Conservation (phyloP, 768 basidiomycete genomes). For the Pleurotus ostreatus region DNA sequence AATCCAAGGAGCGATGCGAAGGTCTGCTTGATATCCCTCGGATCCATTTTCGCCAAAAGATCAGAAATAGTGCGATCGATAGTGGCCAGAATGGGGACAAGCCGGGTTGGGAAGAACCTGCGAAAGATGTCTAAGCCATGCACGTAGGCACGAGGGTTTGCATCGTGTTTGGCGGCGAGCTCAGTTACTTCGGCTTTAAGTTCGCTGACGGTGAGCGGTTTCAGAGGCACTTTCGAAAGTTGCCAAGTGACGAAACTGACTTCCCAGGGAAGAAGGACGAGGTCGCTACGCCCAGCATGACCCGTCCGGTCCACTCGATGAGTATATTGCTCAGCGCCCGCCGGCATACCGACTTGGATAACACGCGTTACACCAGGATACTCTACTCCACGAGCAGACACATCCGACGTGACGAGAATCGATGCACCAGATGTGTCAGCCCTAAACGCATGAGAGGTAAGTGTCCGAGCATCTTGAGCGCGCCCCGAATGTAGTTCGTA, state of each 20-base stretch:
- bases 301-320: slow-evolving; percentile 87
- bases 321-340: slow-evolving; percentile 63
- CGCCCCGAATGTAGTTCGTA: slow-evolving; percentile 85
- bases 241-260: slow-evolving; percentile 58
- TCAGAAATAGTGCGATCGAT: slow-evolving; percentile 25
- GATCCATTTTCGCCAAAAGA: slow-evolving; percentile 35
- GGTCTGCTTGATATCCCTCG: slow-evolving; percentile 51
- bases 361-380: slow-evolving; percentile 90
- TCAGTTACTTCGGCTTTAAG: slow-evolving; percentile 39
- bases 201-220: slow-evolving; percentile 46
- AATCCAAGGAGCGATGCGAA: slow-evolving; percentile 71
- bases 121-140: not conserved
- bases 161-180: slow-evolving; percentile 48
- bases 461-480: slow-evolving; percentile 51
- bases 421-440: slow-evolving; percentile 45
- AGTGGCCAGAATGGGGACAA: slow-evolving; percentile 20
- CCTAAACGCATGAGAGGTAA: slow-evolving; percentile 58
- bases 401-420: slow-evolving; percentile 81
- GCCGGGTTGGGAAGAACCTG: slow-evolving; percentile 12
- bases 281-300: slow-evolving; percentile 66
- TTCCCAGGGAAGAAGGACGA: slow-evolving; percentile 81
- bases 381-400: slow-evolving; percentile 85
- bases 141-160: slow-evolving; percentile 28
- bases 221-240: slow-evolving; percentile 66
- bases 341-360: slow-evolving; percentile 85